phyloP scores from a whole-genome alignment of 192 early-diverging fungal genomes.

The Diversispora epigaea region DNA sequence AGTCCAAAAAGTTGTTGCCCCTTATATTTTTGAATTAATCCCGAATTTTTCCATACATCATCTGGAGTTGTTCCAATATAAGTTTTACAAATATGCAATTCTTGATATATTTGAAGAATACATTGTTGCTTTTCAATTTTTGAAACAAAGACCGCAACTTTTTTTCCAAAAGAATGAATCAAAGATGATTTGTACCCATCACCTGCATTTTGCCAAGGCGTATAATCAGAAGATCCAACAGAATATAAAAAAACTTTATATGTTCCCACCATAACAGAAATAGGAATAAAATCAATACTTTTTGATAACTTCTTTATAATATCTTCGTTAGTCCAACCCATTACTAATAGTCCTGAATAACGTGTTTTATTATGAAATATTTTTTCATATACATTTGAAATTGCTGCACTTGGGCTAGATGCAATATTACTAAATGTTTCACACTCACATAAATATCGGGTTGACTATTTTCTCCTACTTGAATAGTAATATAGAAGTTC shows the following conservation, averaged over 20 bases:
- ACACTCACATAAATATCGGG: not conserved
- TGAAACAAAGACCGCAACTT: not conserved
- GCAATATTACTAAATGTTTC: not conserved
- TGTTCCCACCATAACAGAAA: not conserved
- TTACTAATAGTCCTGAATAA: not conserved
- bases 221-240: not conserved
- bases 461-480: not conserved
- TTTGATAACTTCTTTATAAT: not conserved
- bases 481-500: not conserved
- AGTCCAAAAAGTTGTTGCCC: not conserved
- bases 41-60: not conserved
- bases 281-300: not conserved
- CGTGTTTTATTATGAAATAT: not conserved
- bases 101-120: not conserved
- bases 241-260: slow-evolving; percentile 2
- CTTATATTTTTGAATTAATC: not conserved
- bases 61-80: not conserved
- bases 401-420: not conserved
- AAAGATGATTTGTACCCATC: not conserved
- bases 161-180: not conserved
- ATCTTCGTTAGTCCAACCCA: not conserved
- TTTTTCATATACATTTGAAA: not conserved
- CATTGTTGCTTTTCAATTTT: not conserved
- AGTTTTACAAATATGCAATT: not conserved
- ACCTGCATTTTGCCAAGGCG: not conserved